Percentiles rank a stretch among this genome's conserved stretches.
phyloP scores from a whole-genome alignment of 2,329 filamentous ascomycete species.

The Penicillium sp. region DNA sequence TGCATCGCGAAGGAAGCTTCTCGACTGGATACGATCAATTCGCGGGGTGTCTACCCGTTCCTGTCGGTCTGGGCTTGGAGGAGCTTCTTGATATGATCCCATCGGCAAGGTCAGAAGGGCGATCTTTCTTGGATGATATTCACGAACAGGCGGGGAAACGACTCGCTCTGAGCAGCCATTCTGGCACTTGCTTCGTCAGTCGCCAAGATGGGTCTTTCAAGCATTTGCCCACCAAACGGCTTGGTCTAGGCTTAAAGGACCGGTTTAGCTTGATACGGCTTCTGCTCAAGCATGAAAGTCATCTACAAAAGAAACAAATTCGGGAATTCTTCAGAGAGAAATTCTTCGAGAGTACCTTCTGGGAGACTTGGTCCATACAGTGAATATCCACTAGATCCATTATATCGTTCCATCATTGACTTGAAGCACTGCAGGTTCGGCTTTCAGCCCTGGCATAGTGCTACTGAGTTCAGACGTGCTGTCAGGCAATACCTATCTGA shows the following conservation, averaged over 20 bases:
- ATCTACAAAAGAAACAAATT: slow-evolving; percentile 9
- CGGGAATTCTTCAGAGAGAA: slow-evolving; percentile 4
- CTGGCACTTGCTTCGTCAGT: not conserved
- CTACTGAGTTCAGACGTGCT: slow-evolving; percentile 15
- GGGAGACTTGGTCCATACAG: slow-evolving; percentile 19
- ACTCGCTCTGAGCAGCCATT: not conserved
- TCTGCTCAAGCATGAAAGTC: slow-evolving; percentile 8
- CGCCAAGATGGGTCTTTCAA: not conserved
- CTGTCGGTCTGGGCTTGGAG: slow-evolving; percentile 8
- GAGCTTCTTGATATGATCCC: slow-evolving; percentile 14
- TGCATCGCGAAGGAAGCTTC: slow-evolving; percentile 9
- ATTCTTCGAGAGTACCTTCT: slow-evolving; percentile 17
- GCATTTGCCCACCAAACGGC: not conserved
- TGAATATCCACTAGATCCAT: not conserved
- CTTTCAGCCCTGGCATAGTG: slow-evolving; percentile 20
- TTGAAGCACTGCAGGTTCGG: slow-evolving; percentile 9
- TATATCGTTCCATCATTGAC: not conserved
- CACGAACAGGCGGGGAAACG: not conserved
- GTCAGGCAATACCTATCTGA: slow-evolving; percentile 9
- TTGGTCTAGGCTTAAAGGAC: slow-evolving; percentile 8
- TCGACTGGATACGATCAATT: slow-evolving; percentile 18
- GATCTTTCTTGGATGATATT: not conserved
- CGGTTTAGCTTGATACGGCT: slow-evolving; percentile 6
- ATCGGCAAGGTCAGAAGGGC: slow-evolving; percentile 1
- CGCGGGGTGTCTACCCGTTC: slow-evolving; percentile 17